These are phyloP conservation scores for Scheffersomyces lignosus DNA, from an alignment of 805 yeast species.

Conservation along the genomic window DNA sequence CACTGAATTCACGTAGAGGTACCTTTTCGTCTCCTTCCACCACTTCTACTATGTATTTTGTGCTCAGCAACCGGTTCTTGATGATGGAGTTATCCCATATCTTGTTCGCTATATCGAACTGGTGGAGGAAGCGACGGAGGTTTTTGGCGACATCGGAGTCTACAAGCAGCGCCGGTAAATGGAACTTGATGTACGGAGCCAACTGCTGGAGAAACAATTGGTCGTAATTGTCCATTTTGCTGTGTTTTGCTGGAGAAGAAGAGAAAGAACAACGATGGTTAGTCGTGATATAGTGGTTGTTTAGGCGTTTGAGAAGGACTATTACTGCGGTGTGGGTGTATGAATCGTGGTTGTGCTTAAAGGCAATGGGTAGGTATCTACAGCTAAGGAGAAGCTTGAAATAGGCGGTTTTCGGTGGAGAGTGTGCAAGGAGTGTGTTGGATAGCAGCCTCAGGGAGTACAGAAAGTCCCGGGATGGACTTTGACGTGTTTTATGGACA, in stretches of 20 bases:
- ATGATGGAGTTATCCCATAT: slow-evolving; percentile 42
- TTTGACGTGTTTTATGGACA: too few relatives aligned
- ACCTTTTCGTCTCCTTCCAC: slow-evolving; percentile 5
- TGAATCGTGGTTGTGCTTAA: too few relatives aligned
- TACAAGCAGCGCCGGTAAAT: slow-evolving; percentile 11
- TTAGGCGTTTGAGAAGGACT: too few relatives aligned
- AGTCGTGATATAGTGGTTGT: too few relatives aligned
- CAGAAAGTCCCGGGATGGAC: too few relatives aligned
- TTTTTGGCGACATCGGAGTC: slow-evolving; percentile 7
- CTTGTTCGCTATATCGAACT: slow-evolving; percentile 17
- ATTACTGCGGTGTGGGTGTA: too few relatives aligned
- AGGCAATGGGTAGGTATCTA: too few relatives aligned
- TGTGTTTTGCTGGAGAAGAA: not conserved
- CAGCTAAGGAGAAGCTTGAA: too few relatives aligned
- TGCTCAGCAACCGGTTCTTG: slow-evolving; percentile 33
- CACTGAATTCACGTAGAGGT: not conserved
- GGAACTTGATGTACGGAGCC: slow-evolving; percentile 33
- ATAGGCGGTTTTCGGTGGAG: too few relatives aligned
- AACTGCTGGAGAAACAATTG: slow-evolving; percentile 26
- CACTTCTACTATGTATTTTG: slow-evolving; percentile 27
- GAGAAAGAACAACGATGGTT: not conserved
- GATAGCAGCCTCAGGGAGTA: too few relatives aligned
- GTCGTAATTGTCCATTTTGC: slow-evolving; percentile 35
- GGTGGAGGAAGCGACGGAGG: slow-evolving; percentile 10
- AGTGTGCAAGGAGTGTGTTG: too few relatives aligned